Evolutionary conservation across 768 basidiomycete genomes (phyloP).

Genomic region (Mycena albidolilacea): DNA sequence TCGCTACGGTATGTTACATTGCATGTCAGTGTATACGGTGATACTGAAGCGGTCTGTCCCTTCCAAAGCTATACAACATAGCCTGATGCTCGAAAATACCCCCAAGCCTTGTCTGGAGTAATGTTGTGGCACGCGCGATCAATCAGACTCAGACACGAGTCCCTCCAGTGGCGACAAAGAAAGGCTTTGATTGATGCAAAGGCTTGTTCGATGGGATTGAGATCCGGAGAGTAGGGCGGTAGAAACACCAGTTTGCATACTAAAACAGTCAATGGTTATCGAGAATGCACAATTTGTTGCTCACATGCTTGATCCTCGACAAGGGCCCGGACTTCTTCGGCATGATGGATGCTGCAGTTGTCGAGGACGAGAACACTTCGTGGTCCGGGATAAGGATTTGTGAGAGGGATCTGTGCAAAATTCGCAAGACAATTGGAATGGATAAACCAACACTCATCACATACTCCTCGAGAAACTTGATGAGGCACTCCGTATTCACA

Average conservation of each 20-base stretch:
- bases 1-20: too few species aligned
- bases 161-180: constrained; percentile 27
- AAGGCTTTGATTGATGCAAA: constrained; percentile 35
- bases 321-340: neutral
- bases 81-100: constrained; percentile 11
- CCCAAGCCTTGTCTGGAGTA: constrained; percentile 36
- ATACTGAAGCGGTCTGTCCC: too few species aligned
- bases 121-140: constrained; percentile 28
- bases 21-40: too few species aligned
- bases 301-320: neutral
- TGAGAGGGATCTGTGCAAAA: neutral
- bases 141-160: neutral
- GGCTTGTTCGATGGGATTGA: constrained; percentile 46
- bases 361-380: neutral
- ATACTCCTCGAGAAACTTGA: too few species aligned
- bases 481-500: too few species aligned
- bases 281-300: neutral
- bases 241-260: constrained; percentile 41
- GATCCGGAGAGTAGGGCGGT: constrained; percentile 47
- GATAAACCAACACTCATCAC: too few species aligned
- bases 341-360: neutral
- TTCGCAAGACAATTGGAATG: neutral
- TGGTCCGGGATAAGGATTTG: neutral
- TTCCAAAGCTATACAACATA: constrained; percentile 28
- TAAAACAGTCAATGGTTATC: neutral